phyloP scores from a whole-genome alignment of 2,329 filamentous ascomycete species.

The Aquanectria penicillioides region DNA sequence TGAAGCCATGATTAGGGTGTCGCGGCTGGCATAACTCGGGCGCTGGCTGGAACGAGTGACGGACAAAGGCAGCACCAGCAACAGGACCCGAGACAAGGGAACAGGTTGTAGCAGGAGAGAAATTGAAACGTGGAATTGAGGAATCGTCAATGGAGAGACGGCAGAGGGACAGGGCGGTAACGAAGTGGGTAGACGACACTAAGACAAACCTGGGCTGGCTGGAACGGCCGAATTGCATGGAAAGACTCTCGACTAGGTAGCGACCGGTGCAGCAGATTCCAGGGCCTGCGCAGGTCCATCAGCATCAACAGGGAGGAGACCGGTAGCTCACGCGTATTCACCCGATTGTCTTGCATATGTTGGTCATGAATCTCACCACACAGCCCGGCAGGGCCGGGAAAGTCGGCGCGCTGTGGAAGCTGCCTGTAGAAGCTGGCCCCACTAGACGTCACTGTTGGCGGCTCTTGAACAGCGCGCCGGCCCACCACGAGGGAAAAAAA shows the following conservation, averaged over 20 bases:
- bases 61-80: background rate
- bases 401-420: too few species aligned
- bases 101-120: background rate
- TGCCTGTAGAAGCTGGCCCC: background rate
- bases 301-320: background rate
- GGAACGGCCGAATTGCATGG: too few species aligned
- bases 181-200: conserved; percentile 17
- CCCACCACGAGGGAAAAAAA: background rate
- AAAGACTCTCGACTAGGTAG: too few species aligned
- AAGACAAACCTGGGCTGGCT: background rate
- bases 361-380: background rate
- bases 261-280: background rate
- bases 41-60: background rate
- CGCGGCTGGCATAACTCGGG: conserved; percentile 8
- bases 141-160: conserved; percentile 11
- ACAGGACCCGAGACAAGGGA: background rate
- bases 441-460: conserved; percentile 9
- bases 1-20: conserved; percentile 38
- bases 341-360: conserved; percentile 6
- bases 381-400: conserved; percentile 12
- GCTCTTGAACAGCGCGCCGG: background rate
- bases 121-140: conserved; percentile 5
- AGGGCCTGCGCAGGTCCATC: conserved; percentile 4
- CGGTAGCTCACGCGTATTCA: background rate
- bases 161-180: conserved; percentile 13